Base-by-base conservation (phyloP, 1,284 basidiomycete species). In the Ganoderma meredithae region DNA sequence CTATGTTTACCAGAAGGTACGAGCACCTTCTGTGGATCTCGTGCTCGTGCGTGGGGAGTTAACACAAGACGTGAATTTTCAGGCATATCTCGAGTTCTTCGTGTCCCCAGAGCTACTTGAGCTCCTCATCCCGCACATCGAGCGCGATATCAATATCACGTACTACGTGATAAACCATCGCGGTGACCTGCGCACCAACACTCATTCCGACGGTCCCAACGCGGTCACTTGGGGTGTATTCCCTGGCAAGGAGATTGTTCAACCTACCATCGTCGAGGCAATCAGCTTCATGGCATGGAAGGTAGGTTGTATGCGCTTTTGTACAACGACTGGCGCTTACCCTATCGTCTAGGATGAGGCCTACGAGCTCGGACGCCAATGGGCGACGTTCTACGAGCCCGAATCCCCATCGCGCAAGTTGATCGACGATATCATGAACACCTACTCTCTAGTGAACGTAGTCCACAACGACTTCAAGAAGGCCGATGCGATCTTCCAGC, bases 191-290 rank as follows among this genome's bases (percentile, higher is more conserved):
- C 87, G 90, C 65, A 98, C 97, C 64, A 99, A 99, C 84, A 95
- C 92, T 41, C 90, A 93, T 71, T 92, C 92, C 1, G 95, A 97
- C 43, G 95, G 96, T 9, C 96, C 97, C 47, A 99, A 99, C 76
- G 98, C 98, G 8, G 98, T 99, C 59, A 99, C 98, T 0, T 99
- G 97, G 98, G 98, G 97, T 73, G 96, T 98, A 7, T 99, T 99
- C 87, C 97, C 98, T 22, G 95, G 95, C 53, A 97, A 98, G 80
- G 98, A 99, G 84, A 96, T 99, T 76, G 86, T 98, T 61, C 98
- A 99, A 79, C 97, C 97, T 36, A 99, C 98, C 25, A 97, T 99
- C 72, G 98, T 99, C 41, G 98, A 99, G 79, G 93, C 94, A 39
- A 91, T 96, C 72, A 97, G 95, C 76, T 98, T 98, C 86, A 93